Evolutionary conservation across 495 filamentous ascomycete species (phyloP).

Genomic region (Articulospora tetracladia): DNA sequence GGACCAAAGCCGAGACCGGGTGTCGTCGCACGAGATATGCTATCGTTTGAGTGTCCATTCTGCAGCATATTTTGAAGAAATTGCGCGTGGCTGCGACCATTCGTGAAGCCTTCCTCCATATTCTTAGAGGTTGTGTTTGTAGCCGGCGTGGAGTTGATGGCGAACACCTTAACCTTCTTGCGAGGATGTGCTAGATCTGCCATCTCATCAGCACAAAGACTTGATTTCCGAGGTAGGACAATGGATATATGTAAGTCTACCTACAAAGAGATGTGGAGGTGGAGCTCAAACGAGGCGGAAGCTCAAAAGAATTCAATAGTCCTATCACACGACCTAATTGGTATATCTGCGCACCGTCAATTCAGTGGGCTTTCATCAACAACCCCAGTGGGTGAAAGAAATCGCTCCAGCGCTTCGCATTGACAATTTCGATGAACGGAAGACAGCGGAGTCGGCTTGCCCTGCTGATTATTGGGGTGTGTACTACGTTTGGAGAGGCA

Average conservation of each 20-base stretch:
- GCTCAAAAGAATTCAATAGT: not conserved
- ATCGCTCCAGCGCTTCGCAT: constrained; percentile 9
- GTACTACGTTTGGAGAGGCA: not conserved
- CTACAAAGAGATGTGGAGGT: not conserved
- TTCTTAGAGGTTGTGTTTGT: not conserved
- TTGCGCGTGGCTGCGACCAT: constrained; percentile 23
- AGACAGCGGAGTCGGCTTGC: constrained; percentile 10
- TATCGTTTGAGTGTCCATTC: constrained; percentile 15
- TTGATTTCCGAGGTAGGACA: constrained; percentile 4
- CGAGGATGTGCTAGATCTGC: not conserved
- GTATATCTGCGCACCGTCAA: constrained; percentile 2
- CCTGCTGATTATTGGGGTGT: constrained; percentile 4
- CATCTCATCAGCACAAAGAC: constrained; percentile 8
- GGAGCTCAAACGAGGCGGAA: not conserved
- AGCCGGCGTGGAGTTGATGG: not conserved
- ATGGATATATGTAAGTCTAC: not conserved
- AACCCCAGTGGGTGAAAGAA: constrained; percentile 2
- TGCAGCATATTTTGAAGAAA: constrained; percentile 18
- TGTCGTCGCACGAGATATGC: constrained; percentile 28
- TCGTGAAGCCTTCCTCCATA: constrained; percentile 24
- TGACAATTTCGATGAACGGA: constrained; percentile 7
- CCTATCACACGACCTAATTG: constrained; percentile 14
- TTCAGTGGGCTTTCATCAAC: constrained; percentile 4
- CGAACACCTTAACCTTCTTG: constrained; percentile 7
- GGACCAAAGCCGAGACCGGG: constrained; percentile 22